Percentiles rank a stretch among this genome's conserved stretches.
Conservation (phyloP, 148 eudicot genomes). For the Camellia lanceoleosa region DNA sequence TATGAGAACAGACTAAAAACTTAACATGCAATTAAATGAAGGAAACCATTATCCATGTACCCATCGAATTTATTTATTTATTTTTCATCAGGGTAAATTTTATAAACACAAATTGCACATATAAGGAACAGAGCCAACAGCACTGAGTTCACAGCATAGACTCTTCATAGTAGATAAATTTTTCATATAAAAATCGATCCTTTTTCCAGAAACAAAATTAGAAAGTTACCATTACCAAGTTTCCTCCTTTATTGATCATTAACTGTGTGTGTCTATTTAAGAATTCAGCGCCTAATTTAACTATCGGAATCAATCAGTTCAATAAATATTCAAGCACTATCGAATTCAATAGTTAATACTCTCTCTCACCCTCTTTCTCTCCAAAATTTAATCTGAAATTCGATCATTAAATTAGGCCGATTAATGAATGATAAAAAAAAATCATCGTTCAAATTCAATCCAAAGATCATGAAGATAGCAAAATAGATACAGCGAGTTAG, state of each 20-base stretch:
- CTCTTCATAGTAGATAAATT: neutral
- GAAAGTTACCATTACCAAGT: neutral
- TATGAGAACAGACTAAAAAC: neutral
- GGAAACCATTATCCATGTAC: neutral
- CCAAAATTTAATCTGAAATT: neutral
- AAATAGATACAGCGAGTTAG: neutral
- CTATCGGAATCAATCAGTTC: neutral
- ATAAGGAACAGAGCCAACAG: no score
- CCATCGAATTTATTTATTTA: neutral
- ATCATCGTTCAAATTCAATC: neutral
- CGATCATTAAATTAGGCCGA: neutral
- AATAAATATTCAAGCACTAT: neutral
- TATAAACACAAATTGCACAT: no score
- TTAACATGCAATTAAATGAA: neutral
- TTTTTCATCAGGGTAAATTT: no score
- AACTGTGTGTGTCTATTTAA: neutral
- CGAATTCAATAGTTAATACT: neutral
- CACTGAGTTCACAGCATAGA: no score
- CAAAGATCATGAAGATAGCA: neutral
- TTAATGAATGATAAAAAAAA: neutral
- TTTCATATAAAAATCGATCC: neutral
- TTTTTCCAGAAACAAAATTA: neutral
- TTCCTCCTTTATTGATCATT: neutral
- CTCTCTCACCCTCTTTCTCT: neutral
- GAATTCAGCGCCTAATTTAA: neutral